Percentiles rank a stretch among this genome's conserved stretches.
Conservation (phyloP, 768 basidiomycete species). For the Psilocybe subaeruginosa region DNA sequence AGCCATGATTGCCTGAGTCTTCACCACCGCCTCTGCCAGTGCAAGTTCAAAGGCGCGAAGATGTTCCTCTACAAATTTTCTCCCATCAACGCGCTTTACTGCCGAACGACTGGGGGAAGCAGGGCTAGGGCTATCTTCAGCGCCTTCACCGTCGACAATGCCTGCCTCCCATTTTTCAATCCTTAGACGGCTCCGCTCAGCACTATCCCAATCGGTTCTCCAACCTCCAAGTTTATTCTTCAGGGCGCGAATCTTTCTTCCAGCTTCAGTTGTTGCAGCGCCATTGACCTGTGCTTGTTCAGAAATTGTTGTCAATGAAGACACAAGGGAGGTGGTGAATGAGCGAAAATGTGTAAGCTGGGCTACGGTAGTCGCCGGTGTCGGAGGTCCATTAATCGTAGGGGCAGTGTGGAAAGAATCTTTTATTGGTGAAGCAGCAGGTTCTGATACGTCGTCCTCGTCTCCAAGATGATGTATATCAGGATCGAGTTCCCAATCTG, state of each 20-base stretch:
- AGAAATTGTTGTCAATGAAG: conserved; percentile 76
- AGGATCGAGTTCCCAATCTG: conserved; percentile 68
- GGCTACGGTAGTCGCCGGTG: conserved; percentile 61
- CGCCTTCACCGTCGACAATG: conserved; percentile 43
- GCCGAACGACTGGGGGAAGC: conserved; percentile 31
- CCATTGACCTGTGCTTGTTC: conserved; percentile 90
- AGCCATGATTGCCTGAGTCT: conserved; percentile 85
- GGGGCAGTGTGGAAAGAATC: conserved; percentile 59
- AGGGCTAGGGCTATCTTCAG: conserved; percentile 24
- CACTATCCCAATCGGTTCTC: conserved; percentile 83
- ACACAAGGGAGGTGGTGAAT: conserved; percentile 73
- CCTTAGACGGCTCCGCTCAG: conserved; percentile 73
- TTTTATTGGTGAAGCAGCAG: conserved; percentile 54
- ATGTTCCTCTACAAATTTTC: conserved; percentile 77
- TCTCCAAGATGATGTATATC: conserved; percentile 50
- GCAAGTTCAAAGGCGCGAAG: conserved; percentile 75
- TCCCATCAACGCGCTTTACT: conserved; percentile 62
- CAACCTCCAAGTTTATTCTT: conserved; percentile 84
- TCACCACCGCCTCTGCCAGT: conserved; percentile 69
- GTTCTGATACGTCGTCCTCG: conserved; percentile 48
- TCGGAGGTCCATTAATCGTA: conserved; percentile 49
- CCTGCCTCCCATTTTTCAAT: conserved; percentile 86
- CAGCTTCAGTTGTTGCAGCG: conserved; percentile 83
- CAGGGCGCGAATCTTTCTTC: conserved; percentile 82
- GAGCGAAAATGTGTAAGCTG: conserved; percentile 74